Percentiles rank a stretch among this genome's conserved stretches.
phyloP scores from a whole-genome alignment of 1,284 basidiomycete species.

The Rhizoctonia solani region DNA sequence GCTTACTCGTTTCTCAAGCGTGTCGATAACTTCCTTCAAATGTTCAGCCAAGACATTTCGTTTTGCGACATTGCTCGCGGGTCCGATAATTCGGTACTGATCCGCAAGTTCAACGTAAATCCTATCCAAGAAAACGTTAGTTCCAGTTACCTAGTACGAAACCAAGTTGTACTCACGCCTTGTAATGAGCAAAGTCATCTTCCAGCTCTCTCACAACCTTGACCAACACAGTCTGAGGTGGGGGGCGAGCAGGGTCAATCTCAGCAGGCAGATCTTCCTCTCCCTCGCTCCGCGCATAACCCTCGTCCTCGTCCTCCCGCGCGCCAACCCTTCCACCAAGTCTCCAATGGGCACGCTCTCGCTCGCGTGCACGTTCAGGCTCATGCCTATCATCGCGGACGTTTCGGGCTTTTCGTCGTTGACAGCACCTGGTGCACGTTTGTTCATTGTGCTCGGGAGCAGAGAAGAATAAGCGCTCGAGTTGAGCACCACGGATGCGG shows the following conservation, averaged over 20 bases:
- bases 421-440: slow-evolving; percentile 68
- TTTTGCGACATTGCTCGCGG: slow-evolving; percentile 75
- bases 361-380: slow-evolving; percentile 12
- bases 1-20: slow-evolving; percentile 81
- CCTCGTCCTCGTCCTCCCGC: slow-evolving; percentile 40
- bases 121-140: slow-evolving; percentile 50
- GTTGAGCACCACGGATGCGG: slow-evolving; percentile 70
- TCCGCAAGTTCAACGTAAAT: slow-evolving; percentile 87
- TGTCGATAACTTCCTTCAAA: slow-evolving; percentile 84
- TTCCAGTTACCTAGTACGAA: background rate
- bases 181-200: slow-evolving; percentile 89
- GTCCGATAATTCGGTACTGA: slow-evolving; percentile 86
- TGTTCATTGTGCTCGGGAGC: slow-evolving; percentile 68
- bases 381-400: slow-evolving; percentile 16
- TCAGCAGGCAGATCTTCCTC: too few relatives aligned
- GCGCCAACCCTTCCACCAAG: slow-evolving; percentile 4
- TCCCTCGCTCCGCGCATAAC: slow-evolving; percentile 55
- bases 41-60: slow-evolving; percentile 82
- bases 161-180: slow-evolving; percentile 61
- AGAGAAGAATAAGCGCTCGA: slow-evolving; percentile 81
- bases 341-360: slow-evolving; percentile 25
- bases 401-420: slow-evolving; percentile 40
- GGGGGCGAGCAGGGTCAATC: slow-evolving; percentile 56
- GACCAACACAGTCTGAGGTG: slow-evolving; percentile 80
- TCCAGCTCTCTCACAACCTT: slow-evolving; percentile 82